These are phyloP conservation scores for Blastocystis hominis DNA, from an alignment of 352 stramenopile species.

Conservation along the genomic window DNA sequence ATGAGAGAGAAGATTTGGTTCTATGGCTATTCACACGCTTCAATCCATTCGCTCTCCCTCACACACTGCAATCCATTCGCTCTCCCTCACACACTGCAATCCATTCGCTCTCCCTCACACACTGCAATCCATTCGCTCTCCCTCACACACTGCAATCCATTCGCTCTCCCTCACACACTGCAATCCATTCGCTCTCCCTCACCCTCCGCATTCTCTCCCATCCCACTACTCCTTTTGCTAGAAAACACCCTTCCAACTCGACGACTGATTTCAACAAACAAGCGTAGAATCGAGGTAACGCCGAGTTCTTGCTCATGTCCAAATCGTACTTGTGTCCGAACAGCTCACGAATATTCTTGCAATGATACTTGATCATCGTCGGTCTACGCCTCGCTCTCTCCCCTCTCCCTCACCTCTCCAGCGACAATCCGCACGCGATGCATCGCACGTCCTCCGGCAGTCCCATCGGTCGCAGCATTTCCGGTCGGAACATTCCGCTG, in stretches of 20 bases:
- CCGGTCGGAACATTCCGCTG: slow-evolving; percentile 90
- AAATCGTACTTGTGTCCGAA: slow-evolving; percentile 89
- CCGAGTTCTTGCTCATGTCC: slow-evolving; percentile 55
- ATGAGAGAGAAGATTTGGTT: too few species aligned
- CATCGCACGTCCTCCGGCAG: slow-evolving; percentile 94
- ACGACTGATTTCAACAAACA: not conserved
- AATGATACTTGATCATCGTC: slow-evolving; percentile 99
- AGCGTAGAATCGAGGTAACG: slow-evolving; percentile 56
- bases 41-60: too few species aligned
- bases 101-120: too few species aligned
- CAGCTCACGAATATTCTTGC: slow-evolving; percentile 97
- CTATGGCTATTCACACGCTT: too few species aligned
- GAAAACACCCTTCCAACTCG: not conserved
- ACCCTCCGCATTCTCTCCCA: not conserved
- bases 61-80: too few species aligned
- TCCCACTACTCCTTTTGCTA: not conserved
- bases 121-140: too few species aligned
- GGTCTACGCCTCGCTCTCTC: slow-evolving; percentile 63
- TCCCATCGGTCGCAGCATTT: slow-evolving; percentile 97
- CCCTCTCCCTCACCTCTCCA: slow-evolving; percentile 73
- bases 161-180: too few species aligned
- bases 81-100: too few species aligned
- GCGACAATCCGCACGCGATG: slow-evolving; percentile 94
- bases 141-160: too few species aligned
- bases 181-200: too few species aligned